Evolutionary conservation across 1,284 basidiomycete species (phyloP).

Genomic region (Cutaneotrichosporon daszewskae): DNA sequence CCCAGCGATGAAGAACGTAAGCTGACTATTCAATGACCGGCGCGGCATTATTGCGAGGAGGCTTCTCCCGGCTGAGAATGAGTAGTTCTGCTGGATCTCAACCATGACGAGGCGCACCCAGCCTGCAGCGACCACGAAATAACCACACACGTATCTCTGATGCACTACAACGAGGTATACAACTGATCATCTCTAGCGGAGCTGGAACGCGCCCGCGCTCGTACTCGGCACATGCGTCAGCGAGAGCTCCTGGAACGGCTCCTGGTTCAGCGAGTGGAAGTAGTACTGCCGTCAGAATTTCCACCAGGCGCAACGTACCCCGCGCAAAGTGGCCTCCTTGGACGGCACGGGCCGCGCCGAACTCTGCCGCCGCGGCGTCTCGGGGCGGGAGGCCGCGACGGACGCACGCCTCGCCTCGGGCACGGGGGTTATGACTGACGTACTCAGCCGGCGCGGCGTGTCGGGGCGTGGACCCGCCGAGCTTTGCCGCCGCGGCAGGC

Average conservation of each 20-base stretch:
- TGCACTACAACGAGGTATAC: no score
- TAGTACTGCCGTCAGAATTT: constrained; percentile 70
- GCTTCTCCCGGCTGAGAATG: no score
- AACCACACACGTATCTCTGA: no score
- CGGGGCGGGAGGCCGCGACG: constrained; percentile 9
- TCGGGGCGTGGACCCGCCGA: constrained; percentile 12
- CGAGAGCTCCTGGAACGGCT: constrained; percentile 50
- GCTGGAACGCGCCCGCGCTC: constrained; percentile 42
- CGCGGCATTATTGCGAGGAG: no score
- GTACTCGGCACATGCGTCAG: constrained; percentile 46
- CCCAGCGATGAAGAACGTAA: no score
- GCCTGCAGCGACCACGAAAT: no score
- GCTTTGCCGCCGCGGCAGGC: constrained; percentile 8
- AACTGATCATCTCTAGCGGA: no score
- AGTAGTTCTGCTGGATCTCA: no score
- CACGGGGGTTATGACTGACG: neutral
- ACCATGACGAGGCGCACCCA: no score
- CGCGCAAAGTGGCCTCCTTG: constrained; percentile 38
- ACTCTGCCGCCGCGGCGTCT: constrained; percentile 19
- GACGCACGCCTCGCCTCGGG: constrained; percentile 10
- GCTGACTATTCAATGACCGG: no score
- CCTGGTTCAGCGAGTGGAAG: constrained; percentile 61
- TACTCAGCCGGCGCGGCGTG: constrained; percentile 18
- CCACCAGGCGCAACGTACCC: constrained; percentile 21
- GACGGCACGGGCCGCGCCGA: constrained; percentile 20